These are phyloP conservation scores for Graphium sp. DNA, from an alignment of 2,329 filamentous ascomycete species.

Conservation along the genomic window DNA sequence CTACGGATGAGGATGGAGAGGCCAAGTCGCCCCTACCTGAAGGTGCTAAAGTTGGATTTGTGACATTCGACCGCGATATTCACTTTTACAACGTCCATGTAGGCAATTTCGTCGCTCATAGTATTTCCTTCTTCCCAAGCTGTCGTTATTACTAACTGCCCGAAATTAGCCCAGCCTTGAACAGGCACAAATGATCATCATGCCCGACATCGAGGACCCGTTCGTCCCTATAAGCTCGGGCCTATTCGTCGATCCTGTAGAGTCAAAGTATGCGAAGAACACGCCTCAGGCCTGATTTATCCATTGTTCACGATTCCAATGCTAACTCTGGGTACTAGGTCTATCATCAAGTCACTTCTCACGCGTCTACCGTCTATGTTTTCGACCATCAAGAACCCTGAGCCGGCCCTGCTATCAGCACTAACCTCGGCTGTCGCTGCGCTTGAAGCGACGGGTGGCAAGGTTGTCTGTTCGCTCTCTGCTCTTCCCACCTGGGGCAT, in stretches of 20 bases:
- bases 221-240: constrained; percentile 86
- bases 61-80: constrained; percentile 91
- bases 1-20: constrained; percentile 31
- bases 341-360: constrained; percentile 77
- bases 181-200: constrained; percentile 93
- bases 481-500: constrained; percentile 87
- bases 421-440: constrained; percentile 74
- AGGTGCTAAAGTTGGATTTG: constrained; percentile 79
- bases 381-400: constrained; percentile 72
- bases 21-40: constrained; percentile 46
- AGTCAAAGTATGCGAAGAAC: constrained; percentile 46
- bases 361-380: constrained; percentile 74
- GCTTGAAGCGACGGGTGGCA: constrained; percentile 74
- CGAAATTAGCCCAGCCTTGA: constrained; percentile 47
- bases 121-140: no score
- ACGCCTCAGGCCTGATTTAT: background rate
- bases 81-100: constrained; percentile 95
- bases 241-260: constrained; percentile 85
- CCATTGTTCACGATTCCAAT: background rate
- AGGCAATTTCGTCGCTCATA: constrained; percentile 17
- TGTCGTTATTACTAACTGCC: no score
- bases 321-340: constrained; percentile 23
- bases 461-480: constrained; percentile 74
- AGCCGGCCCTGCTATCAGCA: constrained; percentile 72
- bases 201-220: constrained; percentile 93